These are phyloP conservation scores for Emmonsia crescens DNA, from an alignment of 2,329 filamentous ascomycete species.

Conservation along the genomic window DNA sequence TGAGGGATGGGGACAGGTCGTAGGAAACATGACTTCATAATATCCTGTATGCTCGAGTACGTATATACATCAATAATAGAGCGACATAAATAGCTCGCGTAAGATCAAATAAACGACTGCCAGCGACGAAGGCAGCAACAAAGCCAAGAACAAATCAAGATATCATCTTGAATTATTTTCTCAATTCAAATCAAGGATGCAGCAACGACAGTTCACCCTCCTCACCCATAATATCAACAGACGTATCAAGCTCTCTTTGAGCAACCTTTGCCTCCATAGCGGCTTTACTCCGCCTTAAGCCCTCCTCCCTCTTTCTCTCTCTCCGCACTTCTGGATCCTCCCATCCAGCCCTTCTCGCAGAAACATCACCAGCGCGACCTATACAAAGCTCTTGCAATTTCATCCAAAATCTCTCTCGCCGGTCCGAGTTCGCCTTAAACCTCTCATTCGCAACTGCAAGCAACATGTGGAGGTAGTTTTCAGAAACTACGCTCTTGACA, in stretches of 20 bases:
- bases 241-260: background rate
- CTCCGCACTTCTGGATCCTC: conserved; percentile 29
- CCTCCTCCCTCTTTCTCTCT: conserved; percentile 33
- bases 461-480: conserved; percentile 57
- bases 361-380: conserved; percentile 5
- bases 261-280: conserved; percentile 3
- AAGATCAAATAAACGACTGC: background rate
- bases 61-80: background rate
- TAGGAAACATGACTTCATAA: background rate
- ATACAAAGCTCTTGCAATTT: conserved; percentile 20
- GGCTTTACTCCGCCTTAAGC: conserved; percentile 25
- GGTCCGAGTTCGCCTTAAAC: conserved; percentile 30
- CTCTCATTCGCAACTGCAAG: conserved; percentile 59
- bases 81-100: background rate
- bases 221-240: background rate
- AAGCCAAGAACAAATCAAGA: background rate
- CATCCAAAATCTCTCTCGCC: conserved; percentile 29
- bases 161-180: no score
- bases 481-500: conserved; percentile 48
- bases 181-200: background rate
- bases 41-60: no score
- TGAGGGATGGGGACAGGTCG: background rate
- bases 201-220: background rate
- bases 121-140: background rate
- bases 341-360: conserved; percentile 19